Percentiles rank a stretch among this genome's conserved stretches.
Evolutionary conservation across 495 filamentous ascomycete genomes (phyloP).

Genomic region (Pseudevernia furfuracea): DNA sequence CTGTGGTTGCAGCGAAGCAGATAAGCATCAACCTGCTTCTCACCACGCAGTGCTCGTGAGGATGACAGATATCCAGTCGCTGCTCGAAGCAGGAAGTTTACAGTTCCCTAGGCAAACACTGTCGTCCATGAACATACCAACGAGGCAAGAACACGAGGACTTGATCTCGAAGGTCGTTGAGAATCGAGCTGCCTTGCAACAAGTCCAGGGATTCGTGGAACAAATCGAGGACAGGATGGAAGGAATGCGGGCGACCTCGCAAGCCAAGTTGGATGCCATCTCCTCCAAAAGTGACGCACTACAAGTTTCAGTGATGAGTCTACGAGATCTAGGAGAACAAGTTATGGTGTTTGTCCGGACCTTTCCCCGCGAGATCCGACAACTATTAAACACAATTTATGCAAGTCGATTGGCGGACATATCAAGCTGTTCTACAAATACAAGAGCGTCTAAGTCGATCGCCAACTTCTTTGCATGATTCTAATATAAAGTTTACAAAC

Average conservation of each 20-base stretch:
- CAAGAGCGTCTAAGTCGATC: conserved; percentile 17
- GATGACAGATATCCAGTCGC: too few relatives aligned
- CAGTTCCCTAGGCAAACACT: conserved; percentile 15
- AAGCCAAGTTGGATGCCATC: too few relatives aligned
- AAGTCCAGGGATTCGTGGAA: neutral
- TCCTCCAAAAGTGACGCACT: conserved; percentile 10
- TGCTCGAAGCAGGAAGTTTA: too few relatives aligned
- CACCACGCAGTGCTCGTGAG: conserved; percentile 24
- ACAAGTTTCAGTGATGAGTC: conserved; percentile 10
- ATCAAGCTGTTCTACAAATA: conserved; percentile 22
- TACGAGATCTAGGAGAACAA: conserved; percentile 21
- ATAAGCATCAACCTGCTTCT: conserved; percentile 29
- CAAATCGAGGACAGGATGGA: neutral
- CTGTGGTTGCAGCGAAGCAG: conserved; percentile 26
- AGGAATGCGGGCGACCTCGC: neutral
- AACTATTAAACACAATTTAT: conserved; percentile 19
- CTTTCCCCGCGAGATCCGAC: conserved; percentile 24
- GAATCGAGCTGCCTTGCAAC: conserved; percentile 2
- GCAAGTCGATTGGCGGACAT: conserved; percentile 24
- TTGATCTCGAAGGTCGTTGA: conserved; percentile 18
- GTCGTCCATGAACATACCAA: conserved; percentile 11
- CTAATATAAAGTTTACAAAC: conserved; percentile 29
- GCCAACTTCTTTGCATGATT: conserved; percentile 13
- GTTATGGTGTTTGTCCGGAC: conserved; percentile 16
- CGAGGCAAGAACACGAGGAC: conserved; percentile 10